Evolutionary conservation across 208 protist genomes (phyloP), one percentile per base, ranked within the genome.

Genomic region (Phytomonas sp.): DNA sequence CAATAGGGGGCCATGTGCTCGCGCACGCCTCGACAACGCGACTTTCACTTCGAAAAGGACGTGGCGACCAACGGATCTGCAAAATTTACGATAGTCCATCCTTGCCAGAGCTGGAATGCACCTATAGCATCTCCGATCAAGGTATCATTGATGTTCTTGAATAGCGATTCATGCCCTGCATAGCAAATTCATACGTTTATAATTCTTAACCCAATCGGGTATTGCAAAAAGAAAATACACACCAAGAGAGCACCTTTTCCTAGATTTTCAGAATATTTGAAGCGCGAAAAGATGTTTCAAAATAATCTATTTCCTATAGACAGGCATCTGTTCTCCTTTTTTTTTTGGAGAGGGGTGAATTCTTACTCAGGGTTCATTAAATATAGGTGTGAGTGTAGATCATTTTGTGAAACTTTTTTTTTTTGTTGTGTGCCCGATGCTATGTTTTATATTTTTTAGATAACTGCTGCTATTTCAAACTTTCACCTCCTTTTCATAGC

Each of bases 41-140:
- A 7, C 76, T 98, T 7, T 97, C 83, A 0, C 82, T 98, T 53
- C 85, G 97, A 61, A 99, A 99, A 71, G 98, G 98, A 31, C 84
- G 97, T 28, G 98, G 96, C 11, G 98, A 99, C 63, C 90, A 98
- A 70, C 89, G 98, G 43, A 88, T 99, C 32, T 98, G 95, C 71
- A 99, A 99, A 74, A 98, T 99, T 56, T 99, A 99, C 72, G 98
- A 99, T 81, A 98, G 95, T 65, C 98, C 98, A 5, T 94, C 77
- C 30, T 77, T 99, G n/a, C 98, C 98, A 4, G 98, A 99, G 81
- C 76, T 87, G 33, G 98, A 99, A 80, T 97, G 91, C 70, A 87
- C 97, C 23, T 98, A 96, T 83, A 82, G 84, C 66, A 98, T 99
- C 60, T 88, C 92, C 23, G 92, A 97, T 32, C 94, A 94, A 40